Conservation (phyloP, 352 stramenopile species). For the Blastocystis sp. region DNA sequence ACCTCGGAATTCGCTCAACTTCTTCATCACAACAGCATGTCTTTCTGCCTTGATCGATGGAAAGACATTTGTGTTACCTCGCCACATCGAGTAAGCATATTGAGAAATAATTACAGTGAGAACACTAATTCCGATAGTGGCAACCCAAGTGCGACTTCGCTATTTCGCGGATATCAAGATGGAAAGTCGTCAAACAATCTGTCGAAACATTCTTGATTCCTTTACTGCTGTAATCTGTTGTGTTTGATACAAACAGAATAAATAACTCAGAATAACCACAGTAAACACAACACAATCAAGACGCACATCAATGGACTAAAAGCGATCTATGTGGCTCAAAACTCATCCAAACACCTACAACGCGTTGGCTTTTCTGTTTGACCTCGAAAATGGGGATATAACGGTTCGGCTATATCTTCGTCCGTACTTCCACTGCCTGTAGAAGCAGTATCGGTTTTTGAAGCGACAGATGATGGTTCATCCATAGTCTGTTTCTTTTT, state of each 20-base stretch:
- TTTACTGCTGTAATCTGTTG: slow-evolving; percentile 36
- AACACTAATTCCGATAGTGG: slow-evolving; percentile 5
- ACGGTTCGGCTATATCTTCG: too few species aligned
- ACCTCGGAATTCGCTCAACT: slow-evolving; percentile 2
- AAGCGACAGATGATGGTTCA: background rate
- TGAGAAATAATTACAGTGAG: background rate
- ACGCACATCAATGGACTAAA: background rate
- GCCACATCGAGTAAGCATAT: slow-evolving; percentile 16
- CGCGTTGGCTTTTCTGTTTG: too few species aligned
- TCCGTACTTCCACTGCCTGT: too few species aligned
- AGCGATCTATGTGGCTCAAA: background rate
- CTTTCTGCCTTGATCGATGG: slow-evolving; percentile 28
- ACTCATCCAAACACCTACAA: background rate
- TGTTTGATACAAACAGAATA: slow-evolving; percentile 25
- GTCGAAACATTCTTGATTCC: background rate
- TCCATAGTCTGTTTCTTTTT: background rate
- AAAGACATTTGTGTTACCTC: slow-evolving; percentile 42
- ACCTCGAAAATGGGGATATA: too few species aligned
- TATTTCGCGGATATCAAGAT: background rate
- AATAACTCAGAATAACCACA: background rate
- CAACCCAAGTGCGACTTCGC: slow-evolving; percentile 15
- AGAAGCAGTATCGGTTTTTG: too few species aligned
- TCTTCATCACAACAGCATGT: background rate
- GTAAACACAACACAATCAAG: background rate
- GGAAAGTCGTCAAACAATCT: background rate